Conservation (phyloP, 2,329 filamentous ascomycete genomes). For the Penicillium polonicum region DNA sequence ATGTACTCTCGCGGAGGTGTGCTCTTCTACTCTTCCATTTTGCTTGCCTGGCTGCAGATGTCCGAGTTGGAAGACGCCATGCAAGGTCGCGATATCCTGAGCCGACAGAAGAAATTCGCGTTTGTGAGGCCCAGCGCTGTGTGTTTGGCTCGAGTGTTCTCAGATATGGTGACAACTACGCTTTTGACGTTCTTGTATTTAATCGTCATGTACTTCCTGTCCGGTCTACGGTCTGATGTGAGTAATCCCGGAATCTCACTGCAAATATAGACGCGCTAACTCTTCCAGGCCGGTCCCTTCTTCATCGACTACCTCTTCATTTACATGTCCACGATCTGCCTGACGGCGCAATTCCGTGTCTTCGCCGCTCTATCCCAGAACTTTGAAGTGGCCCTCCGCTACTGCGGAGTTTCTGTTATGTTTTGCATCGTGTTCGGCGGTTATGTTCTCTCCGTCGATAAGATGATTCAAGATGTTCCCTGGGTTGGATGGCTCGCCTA, state of each 20-base stretch:
- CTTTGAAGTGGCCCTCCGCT: conserved; percentile 63
- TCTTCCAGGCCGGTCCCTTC: conserved; percentile 55
- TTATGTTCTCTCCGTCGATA: conserved; percentile 61
- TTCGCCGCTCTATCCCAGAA: conserved; percentile 59
- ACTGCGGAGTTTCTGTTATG: conserved; percentile 59
- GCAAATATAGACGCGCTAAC: background rate
- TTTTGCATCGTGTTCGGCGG: conserved; percentile 61
- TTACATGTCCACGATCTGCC: conserved; percentile 56
- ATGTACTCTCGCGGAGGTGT: conserved; percentile 60
- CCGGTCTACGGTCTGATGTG: conserved; percentile 36
- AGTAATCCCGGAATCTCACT: background rate
- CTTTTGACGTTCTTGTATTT: conserved; percentile 55
- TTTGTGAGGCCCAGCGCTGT: conserved; percentile 64
- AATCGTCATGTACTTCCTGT: conserved; percentile 63
- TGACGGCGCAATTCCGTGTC: conserved; percentile 62
- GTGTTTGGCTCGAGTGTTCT: conserved; percentile 55
- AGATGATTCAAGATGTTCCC: conserved; percentile 55
- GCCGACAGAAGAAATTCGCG: conserved; percentile 62
- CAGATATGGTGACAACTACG: conserved; percentile 56
- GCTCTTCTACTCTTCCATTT: conserved; percentile 61
- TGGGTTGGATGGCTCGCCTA: conserved; percentile 62
- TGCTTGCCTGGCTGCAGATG: conserved; percentile 66
- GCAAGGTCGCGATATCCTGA: conserved; percentile 64
- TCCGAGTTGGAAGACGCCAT: conserved; percentile 75
- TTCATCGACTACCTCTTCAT: conserved; percentile 63